Conservation (phyloP, 202 grass and related monocot genomes). For the Bolboschoenoplectus hybrid region DNA sequence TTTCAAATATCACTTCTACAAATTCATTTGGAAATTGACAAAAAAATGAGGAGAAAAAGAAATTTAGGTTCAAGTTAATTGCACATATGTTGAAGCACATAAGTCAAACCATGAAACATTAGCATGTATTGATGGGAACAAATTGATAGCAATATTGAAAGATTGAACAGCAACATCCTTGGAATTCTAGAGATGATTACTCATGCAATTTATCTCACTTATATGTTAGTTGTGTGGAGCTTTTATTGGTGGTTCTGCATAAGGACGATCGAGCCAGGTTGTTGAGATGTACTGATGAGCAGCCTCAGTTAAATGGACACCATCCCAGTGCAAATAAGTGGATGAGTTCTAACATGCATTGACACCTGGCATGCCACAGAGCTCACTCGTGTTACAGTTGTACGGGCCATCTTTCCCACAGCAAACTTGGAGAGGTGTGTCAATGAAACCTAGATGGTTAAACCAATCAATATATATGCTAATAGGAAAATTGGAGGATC, state of each 20-base stretch:
- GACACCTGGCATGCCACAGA: constrained; percentile 41
- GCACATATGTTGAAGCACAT: too few relatives aligned
- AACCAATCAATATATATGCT: background rate
- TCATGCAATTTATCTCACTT: background rate
- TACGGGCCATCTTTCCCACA: constrained; percentile 61
- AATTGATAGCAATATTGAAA: background rate
- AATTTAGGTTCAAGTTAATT: too few relatives aligned
- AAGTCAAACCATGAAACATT: background rate
- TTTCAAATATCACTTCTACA: too few relatives aligned
- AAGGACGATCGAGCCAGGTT: constrained; percentile 45
- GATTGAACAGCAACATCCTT: background rate
- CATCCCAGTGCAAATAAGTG: constrained; percentile 50
- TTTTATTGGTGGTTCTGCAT: constrained; percentile 31
- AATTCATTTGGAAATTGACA: too few relatives aligned
- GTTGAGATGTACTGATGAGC: constrained; percentile 38
- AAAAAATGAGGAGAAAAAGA: too few relatives aligned
- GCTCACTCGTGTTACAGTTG: constrained; percentile 44
- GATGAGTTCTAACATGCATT: constrained; percentile 45
- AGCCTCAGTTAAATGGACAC: constrained; percentile 52
- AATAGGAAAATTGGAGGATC: background rate
- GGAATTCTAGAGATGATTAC: background rate
- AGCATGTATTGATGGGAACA: too few relatives aligned
- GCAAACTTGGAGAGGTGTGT: constrained; percentile 46
- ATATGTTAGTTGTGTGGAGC: background rate
- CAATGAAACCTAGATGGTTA: constrained; percentile 46